A percentile compares a stretch with the other conserved stretches of the same genome.
phyloP scores from a whole-genome alignment of 192 early-diverging fungal genomes.

The Backusella westeae region DNA sequence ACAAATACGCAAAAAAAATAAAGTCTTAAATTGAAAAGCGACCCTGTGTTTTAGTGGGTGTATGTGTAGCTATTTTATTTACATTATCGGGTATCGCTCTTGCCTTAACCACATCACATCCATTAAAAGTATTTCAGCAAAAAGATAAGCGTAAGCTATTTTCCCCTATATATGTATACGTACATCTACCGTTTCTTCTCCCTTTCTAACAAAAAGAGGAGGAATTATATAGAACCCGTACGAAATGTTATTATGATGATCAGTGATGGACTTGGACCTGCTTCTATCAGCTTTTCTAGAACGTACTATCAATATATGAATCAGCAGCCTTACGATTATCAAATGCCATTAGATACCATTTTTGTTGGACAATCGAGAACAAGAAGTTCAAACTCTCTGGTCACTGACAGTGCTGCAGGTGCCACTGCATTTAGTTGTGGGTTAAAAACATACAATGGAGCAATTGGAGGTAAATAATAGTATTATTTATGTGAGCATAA shows the following conservation, averaged over 20 bases:
- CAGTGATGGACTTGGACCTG: slow-evolving; percentile 93
- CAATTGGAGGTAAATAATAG: slow-evolving; percentile 74
- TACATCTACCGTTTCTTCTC: not conserved
- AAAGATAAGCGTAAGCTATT: not conserved
- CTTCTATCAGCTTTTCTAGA: slow-evolving; percentile 86
- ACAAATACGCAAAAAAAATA: not conserved
- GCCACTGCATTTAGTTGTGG: slow-evolving; percentile 95
- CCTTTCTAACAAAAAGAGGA: not conserved
- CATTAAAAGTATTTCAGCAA: not conserved
- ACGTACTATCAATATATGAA: slow-evolving; percentile 74
- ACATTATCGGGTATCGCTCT: not conserved
- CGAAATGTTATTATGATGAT: slow-evolving; percentile 85
- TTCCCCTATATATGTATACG: not conserved
- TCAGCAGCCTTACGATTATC: slow-evolving; percentile 49
- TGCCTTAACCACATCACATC: not conserved
- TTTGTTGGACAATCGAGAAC: slow-evolving; percentile 91
- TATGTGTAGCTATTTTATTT: not conserved
- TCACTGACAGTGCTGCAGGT: slow-evolving; percentile 97
- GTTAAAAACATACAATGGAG: slow-evolving; percentile 92
- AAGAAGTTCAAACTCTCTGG: slow-evolving; percentile 70
- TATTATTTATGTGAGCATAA: not conserved
- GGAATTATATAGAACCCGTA: not conserved
- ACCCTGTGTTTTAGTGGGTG: slow-evolving; percentile 1
- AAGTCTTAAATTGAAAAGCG: not conserved
- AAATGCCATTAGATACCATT: slow-evolving; percentile 65